Base-by-base conservation (phyloP, 2,329 filamentous ascomycete species). In the Aspergillus pseudotamarii region DNA sequence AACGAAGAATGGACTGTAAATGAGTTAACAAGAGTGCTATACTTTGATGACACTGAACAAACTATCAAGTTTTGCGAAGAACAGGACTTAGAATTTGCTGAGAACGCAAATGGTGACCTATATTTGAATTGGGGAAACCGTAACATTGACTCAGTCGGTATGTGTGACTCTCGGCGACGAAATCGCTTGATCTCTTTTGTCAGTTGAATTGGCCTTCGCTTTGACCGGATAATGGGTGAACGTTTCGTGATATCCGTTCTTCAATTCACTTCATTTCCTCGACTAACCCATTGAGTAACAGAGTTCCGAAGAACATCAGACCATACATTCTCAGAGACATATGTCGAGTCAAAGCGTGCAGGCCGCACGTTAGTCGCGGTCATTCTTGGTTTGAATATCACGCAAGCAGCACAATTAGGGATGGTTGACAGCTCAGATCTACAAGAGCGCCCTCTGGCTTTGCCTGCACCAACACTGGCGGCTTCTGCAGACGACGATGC, bases 291-390 rank as follows among this genome's bases (percentile, higher is more conserved):
- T 55, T 61, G 48, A 59, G 55, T 36, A 63, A 62, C 69, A 81
- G 80, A 72, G 53, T 80, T 81, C 55, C 75, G 76, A 62, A 76
- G 78, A 16, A 79, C 80, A 36, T 78, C 78, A n/a, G 79, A 81
- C 36, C 87, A 88, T 66, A 76, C 78, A 19, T 86, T 85, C 65
- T 88, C 85, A 0, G 74, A 82, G 23, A 76, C 68, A 6, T 78
- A 85, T 57, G 87, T 89, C 19, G 87, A 89, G 71, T 76, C 76
- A 30, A 90, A 90, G 73, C 82, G 87, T 45, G 78, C 81, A 60
- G 81, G 82, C 26, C 81, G 87, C 67, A 83, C 79, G 2, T 73
- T 87, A n/a, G 82, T 83, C 26, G 84, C 86, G 10, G 75, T 89
- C 32, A 84, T 89, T 59, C 81, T 84, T 69, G 86, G 86, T 16